A percentile compares a stretch with the other conserved stretches of the same genome.
Evolutionary conservation across 2,329 filamentous ascomycete species (phyloP).

Genomic region (Fusarium robinianum): DNA sequence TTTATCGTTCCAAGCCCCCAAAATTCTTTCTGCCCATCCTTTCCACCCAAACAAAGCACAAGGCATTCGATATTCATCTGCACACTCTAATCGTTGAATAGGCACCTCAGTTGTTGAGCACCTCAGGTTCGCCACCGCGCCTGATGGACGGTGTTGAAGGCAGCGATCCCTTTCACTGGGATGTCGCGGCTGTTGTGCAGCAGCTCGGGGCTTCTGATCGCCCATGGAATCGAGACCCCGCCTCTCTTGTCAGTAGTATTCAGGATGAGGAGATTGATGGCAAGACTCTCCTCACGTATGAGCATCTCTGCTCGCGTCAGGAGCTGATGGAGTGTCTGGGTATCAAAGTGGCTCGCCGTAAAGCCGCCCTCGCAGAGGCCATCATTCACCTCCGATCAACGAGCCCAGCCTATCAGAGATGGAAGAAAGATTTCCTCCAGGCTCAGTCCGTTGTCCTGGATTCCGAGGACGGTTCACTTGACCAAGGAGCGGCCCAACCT

Average conservation of each 20-base stretch:
- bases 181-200: constrained; percentile 65
- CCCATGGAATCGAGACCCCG: constrained; percentile 56
- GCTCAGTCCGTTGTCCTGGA: constrained; percentile 21
- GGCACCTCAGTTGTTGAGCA: constrained; percentile 8
- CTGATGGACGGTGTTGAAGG: constrained; percentile 38
- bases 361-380: constrained; percentile 59
- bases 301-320: constrained; percentile 54
- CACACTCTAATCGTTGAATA: no score
- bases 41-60: no score
- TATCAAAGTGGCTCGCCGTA: constrained; percentile 61
- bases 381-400: constrained; percentile 58
- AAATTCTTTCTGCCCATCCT: no score
- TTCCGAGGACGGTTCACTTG: constrained; percentile 8
- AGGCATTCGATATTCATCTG: no score
- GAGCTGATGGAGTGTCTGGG: constrained; percentile 59
- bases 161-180: constrained; percentile 76
- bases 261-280: constrained; percentile 69
- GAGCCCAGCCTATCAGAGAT: constrained; percentile 54
- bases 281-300: constrained; percentile 61
- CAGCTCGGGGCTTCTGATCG: constrained; percentile 63
- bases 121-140: neutral
- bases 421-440: constrained; percentile 34
- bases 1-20: no score
- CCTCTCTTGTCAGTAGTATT: constrained; percentile 58
- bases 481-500: neutral